These are phyloP conservation scores for Lentinula novae-zelandiae DNA, from an alignment of 1,284 basidiomycete genomes.

Conservation along the genomic window DNA sequence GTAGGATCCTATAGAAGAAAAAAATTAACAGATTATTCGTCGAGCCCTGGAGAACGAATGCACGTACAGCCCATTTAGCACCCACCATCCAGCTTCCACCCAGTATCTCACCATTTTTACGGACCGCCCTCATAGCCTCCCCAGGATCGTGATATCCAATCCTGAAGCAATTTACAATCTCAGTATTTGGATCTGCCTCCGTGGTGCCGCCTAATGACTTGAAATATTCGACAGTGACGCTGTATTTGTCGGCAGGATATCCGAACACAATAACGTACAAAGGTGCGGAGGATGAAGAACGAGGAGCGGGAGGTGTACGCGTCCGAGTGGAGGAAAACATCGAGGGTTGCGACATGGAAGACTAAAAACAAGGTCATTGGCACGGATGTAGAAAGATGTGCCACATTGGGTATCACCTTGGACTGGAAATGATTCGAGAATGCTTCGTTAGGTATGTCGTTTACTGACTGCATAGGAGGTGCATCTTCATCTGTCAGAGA, in stretches of 20 bases:
- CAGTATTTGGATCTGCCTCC: conserved; percentile 57
- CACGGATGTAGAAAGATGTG: not conserved
- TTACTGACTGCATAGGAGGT: conserved; percentile 65
- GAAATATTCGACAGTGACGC: conserved; percentile 66
- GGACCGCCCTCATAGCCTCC: conserved; percentile 69
- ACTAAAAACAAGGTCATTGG: not conserved
- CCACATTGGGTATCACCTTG: conserved; percentile 33
- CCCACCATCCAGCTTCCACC: conserved; percentile 78
- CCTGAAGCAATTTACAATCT: conserved; percentile 67
- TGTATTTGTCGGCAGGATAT: conserved; percentile 71
- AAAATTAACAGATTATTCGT: conserved; percentile 9
- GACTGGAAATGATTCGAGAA: conserved; percentile 41
- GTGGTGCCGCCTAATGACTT: conserved; percentile 62
- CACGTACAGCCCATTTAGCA: conserved; percentile 72
- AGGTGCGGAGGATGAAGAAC: conserved; percentile 27
- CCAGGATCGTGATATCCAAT: conserved; percentile 66
- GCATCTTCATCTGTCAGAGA: conserved; percentile 59
- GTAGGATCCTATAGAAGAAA: conserved; percentile 45
- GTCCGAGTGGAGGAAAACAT: conserved; percentile 33
- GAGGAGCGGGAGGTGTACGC: conserved; percentile 25
- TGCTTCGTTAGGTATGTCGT: conserved; percentile 64
- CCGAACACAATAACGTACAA: conserved; percentile 71
- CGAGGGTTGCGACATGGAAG: conserved; percentile 14
- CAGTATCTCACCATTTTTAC: conserved; percentile 75
- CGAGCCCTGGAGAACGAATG: not conserved